Conservation (phyloP, 192 early-diverging fungal species). For the Jimgerdemannia lactiflua region DNA sequence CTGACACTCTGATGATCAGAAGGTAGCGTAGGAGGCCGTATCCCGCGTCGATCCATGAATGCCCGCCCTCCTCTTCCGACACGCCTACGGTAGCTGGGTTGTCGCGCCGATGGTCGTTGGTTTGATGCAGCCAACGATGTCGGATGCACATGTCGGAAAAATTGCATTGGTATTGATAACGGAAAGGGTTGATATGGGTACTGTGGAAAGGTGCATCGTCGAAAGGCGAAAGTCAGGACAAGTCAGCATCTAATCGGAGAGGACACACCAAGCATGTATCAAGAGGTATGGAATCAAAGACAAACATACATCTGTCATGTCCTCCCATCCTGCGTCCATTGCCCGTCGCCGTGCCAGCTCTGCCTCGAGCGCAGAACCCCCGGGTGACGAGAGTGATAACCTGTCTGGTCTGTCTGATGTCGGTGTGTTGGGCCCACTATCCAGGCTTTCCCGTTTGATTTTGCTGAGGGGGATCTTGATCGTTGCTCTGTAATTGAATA, state of each 20-base stretch:
- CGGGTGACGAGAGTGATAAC: constrained; percentile 17
- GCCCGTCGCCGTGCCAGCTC: constrained; percentile 54
- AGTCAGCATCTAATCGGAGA: too few relatives aligned
- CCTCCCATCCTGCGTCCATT: constrained; percentile 63
- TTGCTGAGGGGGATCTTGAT: constrained; percentile 61
- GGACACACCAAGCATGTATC: neutral
- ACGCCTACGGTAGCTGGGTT: constrained; percentile 50
- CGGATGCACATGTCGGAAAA: constrained; percentile 20
- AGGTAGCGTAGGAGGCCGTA: constrained; percentile 5
- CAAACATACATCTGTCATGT: constrained; percentile 62
- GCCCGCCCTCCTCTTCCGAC: constrained; percentile 79
- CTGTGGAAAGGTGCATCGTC: constrained; percentile 16
- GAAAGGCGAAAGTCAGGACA: too few relatives aligned
- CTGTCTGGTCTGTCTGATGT: constrained; percentile 14
- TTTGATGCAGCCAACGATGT: constrained; percentile 2
- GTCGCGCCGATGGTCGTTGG: constrained; percentile 17
- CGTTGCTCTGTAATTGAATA: constrained; percentile 35
- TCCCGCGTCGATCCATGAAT: constrained; percentile 63
- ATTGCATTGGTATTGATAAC: constrained; percentile 27
- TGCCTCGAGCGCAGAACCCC: constrained; percentile 29
- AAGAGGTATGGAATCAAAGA: neutral
- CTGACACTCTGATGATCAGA: neutral
- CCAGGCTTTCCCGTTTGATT: constrained; percentile 42
- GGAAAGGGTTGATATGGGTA: constrained; percentile 48
- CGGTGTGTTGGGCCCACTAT: constrained; percentile 32